Evolutionary conservation across 495 filamentous ascomycete genomes (phyloP), one percentile per base, ranked within the genome.

Genomic region (Penicillium manginii): DNA sequence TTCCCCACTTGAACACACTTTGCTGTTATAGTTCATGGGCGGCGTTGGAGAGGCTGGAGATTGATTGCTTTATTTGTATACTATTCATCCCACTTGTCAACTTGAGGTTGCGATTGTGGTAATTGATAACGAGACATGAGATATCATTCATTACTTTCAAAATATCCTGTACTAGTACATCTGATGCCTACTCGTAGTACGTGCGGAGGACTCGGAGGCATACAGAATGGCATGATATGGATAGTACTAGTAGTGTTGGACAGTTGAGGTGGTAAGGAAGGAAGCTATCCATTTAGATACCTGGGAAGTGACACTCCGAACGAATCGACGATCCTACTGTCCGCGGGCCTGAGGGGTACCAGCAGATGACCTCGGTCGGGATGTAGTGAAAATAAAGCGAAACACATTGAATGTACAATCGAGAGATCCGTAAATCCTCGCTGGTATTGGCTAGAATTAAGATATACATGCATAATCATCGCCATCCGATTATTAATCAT

Each of bases 381-480:
- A 8, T 29, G 4, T 29, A 8, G 26, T 29, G 9, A 29, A 29
- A 29, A 29, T 29, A 8, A 29, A 29, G 26, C 26, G 26, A 29
- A 1, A 8, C 33, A 37, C 15, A n/a, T n/a, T 60, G 58, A 67
- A 56, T 47, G 21, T 47, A 47, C 22, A 47, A 63, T 33, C 53
- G 60, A 54, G 46, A 15, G 33, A 51, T 54, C 45, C 31, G 50
- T 37, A 51, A 59, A 67, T 49, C 37, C 52, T 65, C 62, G 59
- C 54, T 67, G 49, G 52, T 63, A 60, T 64, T 62, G 53, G 59
- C 59, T 60, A 49, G 23, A 52, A 69, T 60, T 56, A 49, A 57
- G 56, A 67, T 66, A 62, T 71, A 66, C 59, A 69, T 71, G 47
- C 55, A 55, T 58, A 54, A 49, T 29, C 54, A n/a, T 59, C 29